Base-by-base conservation (phyloP, 495 filamentous ascomycete species). In the Recurvomyces mirabilis region DNA sequence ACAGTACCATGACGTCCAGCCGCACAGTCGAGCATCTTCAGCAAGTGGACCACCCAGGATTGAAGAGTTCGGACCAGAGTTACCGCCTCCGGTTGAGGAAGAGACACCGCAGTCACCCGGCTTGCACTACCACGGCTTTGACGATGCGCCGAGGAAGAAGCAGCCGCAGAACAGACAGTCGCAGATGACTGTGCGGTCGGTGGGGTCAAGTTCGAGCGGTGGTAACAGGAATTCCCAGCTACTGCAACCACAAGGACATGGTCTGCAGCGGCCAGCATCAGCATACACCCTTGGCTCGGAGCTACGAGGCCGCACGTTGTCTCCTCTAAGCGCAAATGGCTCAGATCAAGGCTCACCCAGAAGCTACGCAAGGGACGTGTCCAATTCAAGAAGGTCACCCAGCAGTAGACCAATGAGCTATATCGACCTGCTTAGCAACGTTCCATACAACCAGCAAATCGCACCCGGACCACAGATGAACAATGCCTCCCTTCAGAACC, bases 361-460 rank as follows among this genome's bases (percentile, higher is more conserved):
- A 5, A 51, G 40, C 23, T 53, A 51, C 25, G 57, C 30, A n/a
- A 56, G 60, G 1, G 49, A 55, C 13, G 13, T 58, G 7, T 57
- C 59, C 6, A 46, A 41, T 13, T 46, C 44, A 38, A 58, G 68
- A 29, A 72, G 68, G 25, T 89, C 89, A 5, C 81, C 86, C 4
- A 85, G 91, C 43, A 77, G 68, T 26, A 71, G 91, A 32, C 79
- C 85, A 1, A 64, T 75, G 12, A 94, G 91, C 0, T 93, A 88
- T 60, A 70, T 88, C 17, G 87, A 96, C 57, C 68, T 95, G 12
- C 71, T 94, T 14, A 64, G 45, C 43, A 87, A 93, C 54, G 73
- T 86, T 5, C 82, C 87, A 0, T 95, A 98, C 56, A 82, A 84
- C 13, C 85, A 94, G 59, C 84, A 83, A 19, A 77, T 81, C 4